phyloP scores from a whole-genome alignment of 192 early-diverging fungal species.

The Backusella macrospora region DNA sequence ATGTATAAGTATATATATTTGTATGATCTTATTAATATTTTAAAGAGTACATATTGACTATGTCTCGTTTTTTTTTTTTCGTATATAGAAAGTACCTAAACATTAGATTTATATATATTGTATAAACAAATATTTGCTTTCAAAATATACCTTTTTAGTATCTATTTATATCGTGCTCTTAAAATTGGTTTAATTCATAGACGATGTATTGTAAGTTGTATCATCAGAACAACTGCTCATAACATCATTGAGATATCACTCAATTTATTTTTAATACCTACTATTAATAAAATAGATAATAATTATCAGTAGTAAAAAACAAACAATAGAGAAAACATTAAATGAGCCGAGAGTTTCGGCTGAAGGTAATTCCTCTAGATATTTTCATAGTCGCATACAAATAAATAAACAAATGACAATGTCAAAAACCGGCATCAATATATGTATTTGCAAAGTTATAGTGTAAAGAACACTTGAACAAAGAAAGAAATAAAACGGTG shows the following conservation, averaged over 20 bases:
- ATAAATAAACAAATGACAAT: constrained; percentile 4
- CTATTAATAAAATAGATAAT: neutral
- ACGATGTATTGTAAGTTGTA: neutral
- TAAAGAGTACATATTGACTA: too few relatives aligned
- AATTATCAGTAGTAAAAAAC: neutral
- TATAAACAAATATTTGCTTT: neutral
- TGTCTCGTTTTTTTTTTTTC: neutral
- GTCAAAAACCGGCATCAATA: neutral
- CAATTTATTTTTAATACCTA: neutral
- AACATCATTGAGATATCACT: neutral
- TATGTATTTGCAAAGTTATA: neutral
- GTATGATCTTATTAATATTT: too few relatives aligned
- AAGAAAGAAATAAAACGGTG: neutral
- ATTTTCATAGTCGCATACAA: neutral
- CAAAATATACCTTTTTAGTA: neutral
- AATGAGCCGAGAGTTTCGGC: neutral
- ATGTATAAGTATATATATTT: too few relatives aligned
- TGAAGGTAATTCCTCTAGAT: neutral
- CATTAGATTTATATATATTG: neutral
- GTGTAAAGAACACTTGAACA: neutral
- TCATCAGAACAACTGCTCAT: neutral
- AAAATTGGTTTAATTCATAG: neutral
- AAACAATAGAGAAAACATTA: neutral
- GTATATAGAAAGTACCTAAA: neutral
- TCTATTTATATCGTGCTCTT: neutral